Evolutionary conservation across 1,284 basidiomycete genomes (phyloP), one percentile per base, ranked within the genome.

Genomic region (Sphaerobolus stellatus): DNA sequence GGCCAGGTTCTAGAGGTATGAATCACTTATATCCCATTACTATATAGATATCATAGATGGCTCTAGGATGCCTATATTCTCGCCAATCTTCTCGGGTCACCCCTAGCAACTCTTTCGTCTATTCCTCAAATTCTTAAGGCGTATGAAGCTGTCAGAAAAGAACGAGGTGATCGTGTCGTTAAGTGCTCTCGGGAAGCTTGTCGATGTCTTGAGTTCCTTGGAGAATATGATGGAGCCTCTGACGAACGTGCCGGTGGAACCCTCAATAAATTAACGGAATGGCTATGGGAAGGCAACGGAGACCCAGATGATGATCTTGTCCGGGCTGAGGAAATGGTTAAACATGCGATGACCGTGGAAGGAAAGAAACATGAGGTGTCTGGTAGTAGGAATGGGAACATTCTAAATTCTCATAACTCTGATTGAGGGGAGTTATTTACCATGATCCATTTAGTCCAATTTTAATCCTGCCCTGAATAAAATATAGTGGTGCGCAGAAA

Each of bases 231-330:
- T 13, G 46, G 14, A 5, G 38, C 36, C 24, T 13, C 5, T 2
- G 46, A 34, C 25, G 36, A 41, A 33, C 7, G 18, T 8, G 24
- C 49, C 18, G 28, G 25, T 20, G 4, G 24, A n/a, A 25, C 8
- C 22, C 7, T 49, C 14, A 25, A 13, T 49, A 16, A 2, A 6
- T 5, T 49, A 9, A 33, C 29, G 18, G 8, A 24, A 5, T 54
- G 47, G 53, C 38, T 54, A n/a, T 44, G 34, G 47, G 45, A 54
- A 45, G 46, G 36, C 22, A 54, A 49, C 22, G 46, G 46, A 9
- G 53, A 54, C 22, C 28, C 40, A 8, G 53, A 54, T 29, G 53
- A 54, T 24, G 53, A 54, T n/a, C n/a, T n/a, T n/a, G n/a, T n/a
- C n/a, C n/a, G n/a, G n/a, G n/a, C n/a, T n/a, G n/a, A n/a, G n/a